These are phyloP conservation scores for Eucalyptus camaldulensis DNA, from an alignment of 345 rosid genomes.

Conservation along the genomic window DNA sequence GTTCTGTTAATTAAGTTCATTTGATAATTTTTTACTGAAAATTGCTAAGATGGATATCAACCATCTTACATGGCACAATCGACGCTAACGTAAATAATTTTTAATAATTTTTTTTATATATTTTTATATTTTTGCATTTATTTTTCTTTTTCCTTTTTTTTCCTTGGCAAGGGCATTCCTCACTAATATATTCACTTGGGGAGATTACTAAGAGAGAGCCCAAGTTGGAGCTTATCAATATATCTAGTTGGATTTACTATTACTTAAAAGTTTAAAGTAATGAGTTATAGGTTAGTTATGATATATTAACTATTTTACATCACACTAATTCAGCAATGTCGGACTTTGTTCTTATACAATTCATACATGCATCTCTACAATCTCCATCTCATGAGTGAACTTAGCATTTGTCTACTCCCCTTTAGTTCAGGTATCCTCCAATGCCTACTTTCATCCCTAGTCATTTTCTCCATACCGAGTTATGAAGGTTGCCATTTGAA, in stretches of 20 bases:
- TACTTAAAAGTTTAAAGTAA: neutral
- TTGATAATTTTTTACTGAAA: fast-evolving
- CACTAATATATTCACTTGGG: neutral
- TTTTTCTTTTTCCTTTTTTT: no score
- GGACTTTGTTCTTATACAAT: neutral
- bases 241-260: neutral
- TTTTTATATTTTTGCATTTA: no score
- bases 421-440: neutral
- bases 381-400: neutral
- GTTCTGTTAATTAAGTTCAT: neutral
- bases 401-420: neutral
- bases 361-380: neutral
- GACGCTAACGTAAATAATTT: no score
- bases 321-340: neutral
- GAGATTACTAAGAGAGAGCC: neutral
- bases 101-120: no score
- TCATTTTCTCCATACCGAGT: fast-evolving
- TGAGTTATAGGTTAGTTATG: neutral
- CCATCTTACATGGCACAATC: no score
- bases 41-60: neutral
- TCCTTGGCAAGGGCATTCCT: no score
- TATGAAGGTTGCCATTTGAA: neutral
- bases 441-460: neutral
- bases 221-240: neutral
- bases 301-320: neutral